phyloP scores from a whole-genome alignment of 228 moss, liverwort and hornwort species.

The Sphagnum magellanicum region DNA sequence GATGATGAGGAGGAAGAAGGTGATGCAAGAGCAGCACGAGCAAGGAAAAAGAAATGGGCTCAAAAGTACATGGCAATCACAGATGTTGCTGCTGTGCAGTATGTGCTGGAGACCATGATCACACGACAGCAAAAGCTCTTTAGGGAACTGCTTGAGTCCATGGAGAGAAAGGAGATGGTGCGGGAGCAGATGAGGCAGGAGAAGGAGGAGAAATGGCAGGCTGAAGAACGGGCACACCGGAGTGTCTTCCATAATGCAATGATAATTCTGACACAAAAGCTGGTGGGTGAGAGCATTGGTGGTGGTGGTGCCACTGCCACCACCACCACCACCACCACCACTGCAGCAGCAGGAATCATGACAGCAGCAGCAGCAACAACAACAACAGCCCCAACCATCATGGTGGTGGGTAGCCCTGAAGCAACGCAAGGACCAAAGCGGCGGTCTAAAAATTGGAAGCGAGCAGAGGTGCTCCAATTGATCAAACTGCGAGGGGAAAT shows the following conservation, averaged over 20 bases:
- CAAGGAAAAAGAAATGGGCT: constrained; percentile 51
- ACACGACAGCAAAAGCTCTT: constrained; percentile 76
- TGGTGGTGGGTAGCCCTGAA: constrained; percentile 55
- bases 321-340: constrained; percentile 12
- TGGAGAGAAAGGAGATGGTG: constrained; percentile 87
- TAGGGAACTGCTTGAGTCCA: constrained; percentile 70
- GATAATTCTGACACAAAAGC: constrained; percentile 83
- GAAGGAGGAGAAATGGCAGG: constrained; percentile 92
- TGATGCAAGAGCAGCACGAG: constrained; percentile 40
- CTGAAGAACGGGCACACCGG: constrained; percentile 74
- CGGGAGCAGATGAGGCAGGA: constrained; percentile 84
- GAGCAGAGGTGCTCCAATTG: constrained; percentile 80
- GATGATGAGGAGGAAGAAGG: constrained; percentile 70
- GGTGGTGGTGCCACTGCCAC: constrained; percentile 14
- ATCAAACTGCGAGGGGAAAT: constrained; percentile 88
- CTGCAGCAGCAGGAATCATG: neutral
- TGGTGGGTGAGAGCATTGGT: constrained; percentile 73
- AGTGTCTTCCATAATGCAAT: constrained; percentile 91
- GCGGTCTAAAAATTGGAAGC: constrained; percentile 95
- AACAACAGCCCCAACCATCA: constrained; percentile 20
- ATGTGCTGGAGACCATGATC: constrained; percentile 67
- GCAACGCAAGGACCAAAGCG: constrained; percentile 78
- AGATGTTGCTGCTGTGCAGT: constrained; percentile 75
- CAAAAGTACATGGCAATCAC: constrained; percentile 66
- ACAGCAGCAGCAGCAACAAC: neutral